Evolutionary conservation across 257 asterid genomes (phyloP).

Genomic region (Primulina huaijiensis): DNA sequence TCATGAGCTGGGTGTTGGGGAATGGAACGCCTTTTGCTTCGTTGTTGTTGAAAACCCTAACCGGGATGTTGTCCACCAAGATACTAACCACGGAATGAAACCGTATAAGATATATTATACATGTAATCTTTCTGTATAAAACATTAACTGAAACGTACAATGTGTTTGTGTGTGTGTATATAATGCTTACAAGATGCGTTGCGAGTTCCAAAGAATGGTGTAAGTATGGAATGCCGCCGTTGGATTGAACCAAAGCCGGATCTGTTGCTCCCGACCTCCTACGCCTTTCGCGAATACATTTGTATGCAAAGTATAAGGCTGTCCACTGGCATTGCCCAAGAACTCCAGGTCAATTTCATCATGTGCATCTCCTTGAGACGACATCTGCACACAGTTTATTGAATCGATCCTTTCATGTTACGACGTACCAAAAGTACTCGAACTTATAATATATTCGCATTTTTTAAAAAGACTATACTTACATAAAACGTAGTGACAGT

Average conservation of each 20-base stretch:
- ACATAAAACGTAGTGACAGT: conserved; percentile 69
- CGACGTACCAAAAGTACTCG: not conserved
- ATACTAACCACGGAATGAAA: conserved; percentile 22
- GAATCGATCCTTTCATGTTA: not conserved
- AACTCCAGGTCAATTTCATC: conserved; percentile 74
- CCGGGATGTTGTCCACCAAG: conserved; percentile 56
- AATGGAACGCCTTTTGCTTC: conserved; percentile 38
- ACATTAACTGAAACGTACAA: too few species aligned
- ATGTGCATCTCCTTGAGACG: conserved; percentile 46
- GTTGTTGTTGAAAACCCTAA: conserved; percentile 59
- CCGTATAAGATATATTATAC: not conserved
- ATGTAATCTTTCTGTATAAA: too few species aligned
- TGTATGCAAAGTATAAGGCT: conserved; percentile 61
- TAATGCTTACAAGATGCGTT: conserved; percentile 42
- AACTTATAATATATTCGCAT: not conserved
- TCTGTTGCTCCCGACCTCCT: conserved; percentile 58
- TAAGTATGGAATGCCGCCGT: conserved; percentile 53
- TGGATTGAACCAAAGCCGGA: conserved; percentile 67
- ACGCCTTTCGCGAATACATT: conserved; percentile 45
- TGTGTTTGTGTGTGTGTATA: not conserved
- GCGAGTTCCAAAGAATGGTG: conserved; percentile 59
- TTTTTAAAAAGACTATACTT: conserved; percentile 9
- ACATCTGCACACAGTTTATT: conserved; percentile 27
- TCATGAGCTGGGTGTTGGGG: conserved; percentile 58
- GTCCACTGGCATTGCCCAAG: conserved; percentile 50